phyloP scores from a whole-genome alignment of 2,329 filamentous ascomycete genomes.

The Incumbomyces lentus region DNA sequence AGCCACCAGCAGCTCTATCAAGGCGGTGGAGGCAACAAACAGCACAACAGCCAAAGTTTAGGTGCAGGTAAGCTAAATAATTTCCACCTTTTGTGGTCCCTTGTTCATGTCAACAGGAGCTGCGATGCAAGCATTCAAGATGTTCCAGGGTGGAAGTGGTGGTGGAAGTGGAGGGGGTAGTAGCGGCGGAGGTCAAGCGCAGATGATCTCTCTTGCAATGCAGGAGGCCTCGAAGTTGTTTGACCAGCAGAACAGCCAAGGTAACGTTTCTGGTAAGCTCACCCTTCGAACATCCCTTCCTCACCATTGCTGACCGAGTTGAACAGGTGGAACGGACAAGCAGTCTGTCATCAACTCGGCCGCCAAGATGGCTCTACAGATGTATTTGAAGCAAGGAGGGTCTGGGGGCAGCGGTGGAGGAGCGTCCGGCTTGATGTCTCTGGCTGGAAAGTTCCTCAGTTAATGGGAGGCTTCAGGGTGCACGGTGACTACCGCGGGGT shows the following conservation, averaged over 20 bases:
- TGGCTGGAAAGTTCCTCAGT: conserved; percentile 52
- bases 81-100: conserved; percentile 51
- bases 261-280: conserved; percentile 37
- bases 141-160: conserved; percentile 47
- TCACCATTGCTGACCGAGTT: neutral
- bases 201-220: conserved; percentile 80
- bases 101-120: conserved; percentile 26
- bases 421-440: conserved; percentile 42
- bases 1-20: conserved; percentile 70
- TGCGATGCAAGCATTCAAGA: conserved; percentile 56
- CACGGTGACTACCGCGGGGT: too few relatives aligned
- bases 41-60: conserved; percentile 32
- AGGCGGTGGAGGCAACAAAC: conserved; percentile 36
- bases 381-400: conserved; percentile 70
- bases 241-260: conserved; percentile 47
- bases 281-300: neutral
- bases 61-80: conserved; percentile 26
- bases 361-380: conserved; percentile 77
- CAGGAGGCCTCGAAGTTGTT: conserved; percentile 72
- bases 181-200: conserved; percentile 54
- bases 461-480: neutral
- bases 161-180: conserved; percentile 26
- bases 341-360: conserved; percentile 69
- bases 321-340: conserved; percentile 53
- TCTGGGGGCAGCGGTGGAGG: conserved; percentile 26